These are phyloP conservation scores for Alloteropsis semialata DNA, from an alignment of 176 grass and related monocot species.

Conservation along the genomic window DNA sequence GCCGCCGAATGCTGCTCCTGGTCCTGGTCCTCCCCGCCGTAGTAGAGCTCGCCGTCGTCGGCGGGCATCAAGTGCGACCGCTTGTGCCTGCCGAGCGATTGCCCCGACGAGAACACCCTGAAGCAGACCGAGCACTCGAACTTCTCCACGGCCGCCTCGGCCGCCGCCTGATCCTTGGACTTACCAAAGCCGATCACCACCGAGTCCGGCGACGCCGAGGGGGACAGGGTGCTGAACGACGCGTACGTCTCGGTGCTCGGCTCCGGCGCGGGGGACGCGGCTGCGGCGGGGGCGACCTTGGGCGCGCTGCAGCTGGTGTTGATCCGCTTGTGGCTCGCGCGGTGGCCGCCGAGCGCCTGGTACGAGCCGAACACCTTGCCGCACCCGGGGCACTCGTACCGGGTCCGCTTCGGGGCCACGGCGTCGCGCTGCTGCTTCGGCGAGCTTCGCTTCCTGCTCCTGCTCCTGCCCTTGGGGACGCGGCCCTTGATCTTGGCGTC, in stretches of 20 bases:
- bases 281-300: neutral
- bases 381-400: conserved; percentile 54
- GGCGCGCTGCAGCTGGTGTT: conserved; percentile 47
- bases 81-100: conserved; percentile 57
- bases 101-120: conserved; percentile 49
- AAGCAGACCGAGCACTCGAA: conserved; percentile 51
- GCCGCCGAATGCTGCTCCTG: neutral
- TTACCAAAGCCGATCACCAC: conserved; percentile 22
- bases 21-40: neutral
- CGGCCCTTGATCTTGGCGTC: conserved; percentile 11
- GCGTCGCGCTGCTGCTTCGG: neutral
- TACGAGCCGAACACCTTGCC: conserved; percentile 63
- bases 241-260: conserved; percentile 45
- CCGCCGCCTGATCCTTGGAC: neutral
- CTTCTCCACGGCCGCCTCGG: conserved; percentile 1
- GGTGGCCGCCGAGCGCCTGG: conserved; percentile 79
- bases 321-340: conserved; percentile 71
- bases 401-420: conserved; percentile 37
- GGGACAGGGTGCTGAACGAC: conserved; percentile 22
- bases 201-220: conserved; percentile 34
- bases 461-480: conserved; percentile 8
- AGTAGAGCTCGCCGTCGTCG: conserved; percentile 15
- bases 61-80: conserved; percentile 40
- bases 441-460: conserved; percentile 23
- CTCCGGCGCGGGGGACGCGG: conserved; percentile 16